These are phyloP conservation scores for Beauveria scarabaeidicola DNA, from an alignment of 2,329 filamentous ascomycete genomes.

Conservation along the genomic window DNA sequence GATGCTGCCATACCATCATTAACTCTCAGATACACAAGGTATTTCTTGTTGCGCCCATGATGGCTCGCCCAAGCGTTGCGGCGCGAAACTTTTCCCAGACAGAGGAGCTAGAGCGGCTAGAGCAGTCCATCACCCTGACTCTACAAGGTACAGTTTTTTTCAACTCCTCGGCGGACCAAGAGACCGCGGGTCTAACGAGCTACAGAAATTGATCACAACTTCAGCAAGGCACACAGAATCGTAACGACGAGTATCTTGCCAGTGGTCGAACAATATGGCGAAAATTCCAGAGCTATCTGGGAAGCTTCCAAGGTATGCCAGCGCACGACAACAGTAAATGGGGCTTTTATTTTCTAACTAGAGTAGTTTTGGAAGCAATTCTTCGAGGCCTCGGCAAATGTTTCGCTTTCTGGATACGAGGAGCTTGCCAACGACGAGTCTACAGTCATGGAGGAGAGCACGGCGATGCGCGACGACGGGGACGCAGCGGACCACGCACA, in stretches of 20 bases:
- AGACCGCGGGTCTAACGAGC: background rate
- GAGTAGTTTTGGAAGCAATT: conserved; percentile 94
- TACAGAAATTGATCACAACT: conserved; percentile 95
- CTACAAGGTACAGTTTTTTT: conserved; percentile 59
- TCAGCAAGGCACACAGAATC: conserved; percentile 91
- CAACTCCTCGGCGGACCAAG: no score
- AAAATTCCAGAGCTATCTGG: conserved; percentile 91
- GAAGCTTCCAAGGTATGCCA: conserved; percentile 78
- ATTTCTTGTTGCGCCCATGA: conserved; percentile 18
- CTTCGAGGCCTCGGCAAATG: conserved; percentile 96
- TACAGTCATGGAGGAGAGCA: conserved; percentile 41
- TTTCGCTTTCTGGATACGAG: conserved; percentile 91
- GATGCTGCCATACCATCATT: no score
- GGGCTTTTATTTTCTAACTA: conserved; percentile 25
- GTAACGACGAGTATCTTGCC: conserved; percentile 90
- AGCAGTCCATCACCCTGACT: conserved; percentile 93
- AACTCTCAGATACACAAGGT: background rate
- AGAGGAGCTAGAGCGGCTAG: conserved; percentile 89
- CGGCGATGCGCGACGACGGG: conserved; percentile 46
- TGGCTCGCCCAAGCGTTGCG: conserved; percentile 42
- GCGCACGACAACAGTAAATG: conserved; percentile 6
- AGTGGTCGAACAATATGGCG: conserved; percentile 88
- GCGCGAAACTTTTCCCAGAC: conserved; percentile 65
- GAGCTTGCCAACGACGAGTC: conserved; percentile 62
- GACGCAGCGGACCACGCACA: conserved; percentile 34